Percentiles rank a stretch among this genome's conserved stretches.
Evolutionary conservation across 108 stramenopile genomes (phyloP).

Genomic region (Cyclotella baltica): DNA sequence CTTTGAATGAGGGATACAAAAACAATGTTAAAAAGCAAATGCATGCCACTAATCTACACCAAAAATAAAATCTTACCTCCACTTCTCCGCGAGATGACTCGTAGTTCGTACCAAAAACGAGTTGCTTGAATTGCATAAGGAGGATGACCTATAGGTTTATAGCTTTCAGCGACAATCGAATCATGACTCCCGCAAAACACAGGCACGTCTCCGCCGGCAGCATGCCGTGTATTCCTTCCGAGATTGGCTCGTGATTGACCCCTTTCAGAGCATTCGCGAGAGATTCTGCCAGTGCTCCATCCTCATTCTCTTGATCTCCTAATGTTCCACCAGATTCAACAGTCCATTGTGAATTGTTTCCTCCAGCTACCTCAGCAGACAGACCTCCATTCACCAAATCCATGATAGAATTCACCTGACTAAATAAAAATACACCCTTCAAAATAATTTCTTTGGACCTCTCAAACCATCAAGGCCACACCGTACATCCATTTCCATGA

Average conservation of each 20-base stretch:
- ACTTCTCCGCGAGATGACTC: conserved; percentile 63
- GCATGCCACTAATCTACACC: background rate
- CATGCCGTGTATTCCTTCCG: conserved; percentile 43
- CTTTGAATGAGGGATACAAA: background rate
- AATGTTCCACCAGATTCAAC: background rate
- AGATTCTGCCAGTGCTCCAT: conserved; percentile 41
- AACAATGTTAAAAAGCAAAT: background rate
- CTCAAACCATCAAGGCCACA: conserved; percentile 48
- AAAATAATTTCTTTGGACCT: conserved; percentile 28
- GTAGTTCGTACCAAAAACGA: conserved; percentile 54
- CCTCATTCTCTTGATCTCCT: conserved; percentile 10
- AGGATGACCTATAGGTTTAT: conserved; percentile 52
- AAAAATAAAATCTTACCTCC: conserved; percentile 26
- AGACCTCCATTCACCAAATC: conserved; percentile 6
- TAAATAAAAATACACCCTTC: conserved; percentile 30
- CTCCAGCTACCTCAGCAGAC: background rate
- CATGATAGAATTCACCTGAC: conserved; percentile 18
- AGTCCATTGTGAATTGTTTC: background rate
- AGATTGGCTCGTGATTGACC: conserved; percentile 39
- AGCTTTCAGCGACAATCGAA: conserved; percentile 58
- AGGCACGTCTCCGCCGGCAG: conserved; percentile 37
- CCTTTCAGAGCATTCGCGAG: conserved; percentile 20
- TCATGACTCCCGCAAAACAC: conserved; percentile 79
- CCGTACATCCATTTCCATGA: conserved; percentile 48
- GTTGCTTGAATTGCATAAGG: conserved; percentile 56